A percentile compares a stretch with the other conserved stretches of the same genome.
Conservation (phyloP, 148 eudicot genomes). For the Hydrangea macrophylla region DNA sequence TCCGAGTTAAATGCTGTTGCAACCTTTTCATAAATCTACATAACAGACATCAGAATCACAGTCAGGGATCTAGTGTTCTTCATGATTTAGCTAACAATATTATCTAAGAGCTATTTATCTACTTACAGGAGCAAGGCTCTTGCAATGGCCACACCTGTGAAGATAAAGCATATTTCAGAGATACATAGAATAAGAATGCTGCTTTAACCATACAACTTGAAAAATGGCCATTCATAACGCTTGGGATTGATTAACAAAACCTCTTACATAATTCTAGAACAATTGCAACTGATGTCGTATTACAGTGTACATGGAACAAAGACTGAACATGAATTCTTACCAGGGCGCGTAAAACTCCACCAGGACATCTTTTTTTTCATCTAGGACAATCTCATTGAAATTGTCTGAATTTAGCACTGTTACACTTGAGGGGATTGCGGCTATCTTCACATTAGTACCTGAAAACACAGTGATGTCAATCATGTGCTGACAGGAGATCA, state of each 20-base stretch:
- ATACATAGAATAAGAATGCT: slow-evolving; percentile 1
- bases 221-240: background rate
- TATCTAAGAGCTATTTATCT: background rate
- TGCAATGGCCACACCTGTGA: slow-evolving; percentile 99
- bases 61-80: background rate
- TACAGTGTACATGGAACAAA: background rate
- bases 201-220: background rate
- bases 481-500: background rate
- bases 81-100: background rate
- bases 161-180: slow-evolving; percentile 6
- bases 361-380: slow-evolving; percentile 75
- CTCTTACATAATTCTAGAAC: background rate
- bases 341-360: slow-evolving; percentile 99
- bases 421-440: slow-evolving; percentile 71
- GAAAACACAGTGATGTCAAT: slow-evolving; percentile 16
- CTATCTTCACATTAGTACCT: slow-evolving; percentile 94
- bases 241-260: background rate
- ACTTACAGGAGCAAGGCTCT: slow-evolving; percentile 95
- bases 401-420: slow-evolving; percentile 75
- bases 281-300: background rate
- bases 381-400: slow-evolving; percentile 80
- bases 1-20: slow-evolving; percentile 81
- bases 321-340: slow-evolving; percentile 32
- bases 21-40: slow-evolving; percentile 83
- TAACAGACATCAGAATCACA: slow-evolving; percentile 10